These are phyloP conservation scores for Calonectria naviculata DNA, from an alignment of 2,329 filamentous ascomycete species.

Conservation along the genomic window DNA sequence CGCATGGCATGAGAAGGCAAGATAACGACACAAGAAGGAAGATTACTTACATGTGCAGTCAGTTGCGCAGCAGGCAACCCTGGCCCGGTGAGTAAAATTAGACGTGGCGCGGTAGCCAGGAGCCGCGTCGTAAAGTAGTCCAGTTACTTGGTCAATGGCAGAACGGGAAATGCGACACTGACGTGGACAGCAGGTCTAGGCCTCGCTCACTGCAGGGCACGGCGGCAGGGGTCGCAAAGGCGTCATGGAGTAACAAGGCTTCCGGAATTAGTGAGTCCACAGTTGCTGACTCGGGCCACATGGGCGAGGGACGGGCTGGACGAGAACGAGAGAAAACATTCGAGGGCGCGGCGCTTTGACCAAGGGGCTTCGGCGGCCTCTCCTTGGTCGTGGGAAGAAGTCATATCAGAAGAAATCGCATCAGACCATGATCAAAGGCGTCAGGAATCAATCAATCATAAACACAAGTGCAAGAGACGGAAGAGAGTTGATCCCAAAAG, in stretches of 20 bases:
- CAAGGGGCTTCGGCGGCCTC: neutral
- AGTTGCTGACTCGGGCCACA: neutral
- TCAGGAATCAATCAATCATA: neutral
- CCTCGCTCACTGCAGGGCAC: neutral
- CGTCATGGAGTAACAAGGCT: neutral
- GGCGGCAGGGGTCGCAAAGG: neutral
- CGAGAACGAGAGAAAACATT: neutral
- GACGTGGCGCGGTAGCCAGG: neutral
- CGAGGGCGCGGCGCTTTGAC: neutral
- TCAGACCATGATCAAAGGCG: neutral
- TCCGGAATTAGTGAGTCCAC: neutral
- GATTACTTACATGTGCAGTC: neutral
- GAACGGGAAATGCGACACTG: constrained; percentile 27
- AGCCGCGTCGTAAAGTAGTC: neutral
- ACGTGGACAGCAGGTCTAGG: constrained; percentile 25
- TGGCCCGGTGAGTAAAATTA: neutral
- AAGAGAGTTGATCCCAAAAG: constrained; percentile 10
- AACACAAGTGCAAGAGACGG: constrained; percentile 10
- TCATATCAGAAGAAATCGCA: neutral
- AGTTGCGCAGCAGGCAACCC: neutral
- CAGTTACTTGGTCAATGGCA: neutral
- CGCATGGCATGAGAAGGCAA: neutral
- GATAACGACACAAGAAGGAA: neutral
- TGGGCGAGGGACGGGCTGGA: neutral
- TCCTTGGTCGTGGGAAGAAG: neutral